Percentiles rank a stretch among this genome's conserved stretches.
phyloP scores from a whole-genome alignment of 371 early-diverging fungal genomes.

The Coemansia sp. region DNA sequence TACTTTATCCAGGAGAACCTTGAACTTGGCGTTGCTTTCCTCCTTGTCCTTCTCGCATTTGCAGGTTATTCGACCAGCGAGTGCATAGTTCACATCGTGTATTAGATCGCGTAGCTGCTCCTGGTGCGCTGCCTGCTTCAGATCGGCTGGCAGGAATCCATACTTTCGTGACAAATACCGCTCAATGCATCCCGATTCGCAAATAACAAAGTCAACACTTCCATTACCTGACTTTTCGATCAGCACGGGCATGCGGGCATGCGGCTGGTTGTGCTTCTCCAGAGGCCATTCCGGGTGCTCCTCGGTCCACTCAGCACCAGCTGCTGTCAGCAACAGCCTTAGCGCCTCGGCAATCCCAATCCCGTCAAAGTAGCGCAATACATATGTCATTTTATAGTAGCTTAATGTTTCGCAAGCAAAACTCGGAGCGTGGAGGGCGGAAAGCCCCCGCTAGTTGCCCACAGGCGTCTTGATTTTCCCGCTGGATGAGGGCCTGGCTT shows the following conservation, averaged over 20 bases:
- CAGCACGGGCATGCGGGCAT: conserved; percentile 55
- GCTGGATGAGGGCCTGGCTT: no score
- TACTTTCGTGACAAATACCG: conserved; percentile 56
- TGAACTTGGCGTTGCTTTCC: background rate
- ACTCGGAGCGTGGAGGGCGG: background rate
- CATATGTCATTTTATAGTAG: conserved; percentile 6
- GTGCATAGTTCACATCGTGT: background rate
- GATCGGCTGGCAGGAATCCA: conserved; percentile 43
- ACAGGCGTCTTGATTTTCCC: background rate
- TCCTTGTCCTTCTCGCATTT: conserved; percentile 14
- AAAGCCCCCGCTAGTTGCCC: background rate
- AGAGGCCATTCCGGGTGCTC: conserved; percentile 50
- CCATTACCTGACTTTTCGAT: conserved; percentile 43
- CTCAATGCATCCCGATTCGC: conserved; percentile 54
- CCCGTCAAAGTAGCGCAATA: conserved; percentile 26
- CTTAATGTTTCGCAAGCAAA: background rate
- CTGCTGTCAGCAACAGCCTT: conserved; percentile 24
- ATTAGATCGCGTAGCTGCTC: conserved; percentile 41
- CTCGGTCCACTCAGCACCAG: conserved; percentile 31
- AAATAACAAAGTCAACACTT: conserved; percentile 37
- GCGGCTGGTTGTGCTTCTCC: conserved; percentile 52
- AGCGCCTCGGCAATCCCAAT: conserved; percentile 17
- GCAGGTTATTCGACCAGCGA: background rate
- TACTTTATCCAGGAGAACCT: conserved; percentile 10
- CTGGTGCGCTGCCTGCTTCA: conserved; percentile 26